Base-by-base conservation (phyloP, 1,284 basidiomycete species). In the Tetrapyrgos nigripes region DNA sequence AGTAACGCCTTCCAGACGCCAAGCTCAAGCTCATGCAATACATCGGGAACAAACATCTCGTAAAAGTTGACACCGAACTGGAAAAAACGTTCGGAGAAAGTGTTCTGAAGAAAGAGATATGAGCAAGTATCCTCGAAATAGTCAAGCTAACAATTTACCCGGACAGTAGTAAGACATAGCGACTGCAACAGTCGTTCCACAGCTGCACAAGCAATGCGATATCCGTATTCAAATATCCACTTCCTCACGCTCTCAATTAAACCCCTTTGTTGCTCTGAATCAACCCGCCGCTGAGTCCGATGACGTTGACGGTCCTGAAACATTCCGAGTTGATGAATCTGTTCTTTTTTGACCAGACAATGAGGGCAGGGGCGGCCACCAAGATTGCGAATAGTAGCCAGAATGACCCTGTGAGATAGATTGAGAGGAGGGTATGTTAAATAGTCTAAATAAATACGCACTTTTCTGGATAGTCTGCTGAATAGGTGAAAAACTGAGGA, bases 1-100 rank as follows among this genome's bases (percentile, higher is more conserved):
- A 74, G 61, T 0, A 68, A 3, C 9, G 52, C 49, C 55, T 71
- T 73, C 71, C 69, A 71, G 0, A 70, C 58, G 1, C 68, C 67
- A 51, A 67, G 53, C 45, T 66, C 66, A 17, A 62, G 44, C 19
- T 56, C 31, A 49, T 56, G 47, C 17, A 56, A 35, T 6, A 29
- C 29, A 29, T 56, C 55, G 11, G 43, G n/a, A n/a, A n/a, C n/a
- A n/a, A n/a, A n/a, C n/a, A n/a, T n/a, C n/a, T n/a, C n/a, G n/a
- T n/a, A n/a, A n/a, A n/a, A 33, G 62, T 68, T 63, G 62, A 68
- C 49, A 64, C 68, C 27, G 49, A 17, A 13, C 3, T 53, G 46
- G 5, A 63, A 54, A 10, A 64, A 61, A 11, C 46, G 23, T 28
- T 40, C 9, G 10, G 40, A 57, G 17, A 57, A 52, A 45, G 3